These are phyloP conservation scores for Suhomyces wounanorum DNA, from an alignment of 1,139 yeast genomes.

Conservation along the genomic window DNA sequence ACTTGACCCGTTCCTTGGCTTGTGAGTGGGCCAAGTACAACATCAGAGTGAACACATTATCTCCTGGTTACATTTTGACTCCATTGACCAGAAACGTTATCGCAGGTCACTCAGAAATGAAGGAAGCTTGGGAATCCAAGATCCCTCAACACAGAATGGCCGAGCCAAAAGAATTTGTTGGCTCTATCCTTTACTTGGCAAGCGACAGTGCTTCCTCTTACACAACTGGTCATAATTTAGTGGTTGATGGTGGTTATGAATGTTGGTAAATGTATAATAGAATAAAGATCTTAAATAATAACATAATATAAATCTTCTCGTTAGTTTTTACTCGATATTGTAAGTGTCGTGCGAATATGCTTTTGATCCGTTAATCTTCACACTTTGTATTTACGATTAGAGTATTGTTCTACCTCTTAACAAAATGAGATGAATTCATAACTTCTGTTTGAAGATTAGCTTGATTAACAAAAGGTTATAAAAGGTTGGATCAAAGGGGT, in stretches of 20 bases:
- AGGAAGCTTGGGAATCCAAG: conserved; percentile 50
- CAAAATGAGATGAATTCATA: too few species aligned
- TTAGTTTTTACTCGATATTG: neutral
- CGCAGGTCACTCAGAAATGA: conserved; percentile 48
- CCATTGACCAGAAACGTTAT: conserved; percentile 52
- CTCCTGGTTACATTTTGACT: conserved; percentile 52
- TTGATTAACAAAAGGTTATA: too few species aligned
- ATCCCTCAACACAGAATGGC: conserved; percentile 56
- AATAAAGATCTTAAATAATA: neutral
- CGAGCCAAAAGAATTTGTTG: conserved; percentile 53
- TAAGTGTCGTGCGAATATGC: too few species aligned
- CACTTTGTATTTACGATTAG: too few species aligned
- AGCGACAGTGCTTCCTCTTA: conserved; percentile 46
- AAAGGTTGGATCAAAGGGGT: too few species aligned
- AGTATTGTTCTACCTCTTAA: too few species aligned
- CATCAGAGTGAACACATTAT: conserved; percentile 50
- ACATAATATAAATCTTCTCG: neutral
- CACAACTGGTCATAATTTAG: conserved; percentile 54
- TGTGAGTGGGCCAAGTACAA: conserved; percentile 56
- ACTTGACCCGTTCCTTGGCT: conserved; percentile 50
- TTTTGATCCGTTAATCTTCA: too few species aligned
- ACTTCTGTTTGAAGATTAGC: too few species aligned
- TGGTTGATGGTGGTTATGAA: conserved; percentile 51
- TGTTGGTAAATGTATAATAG: conserved; percentile 16
- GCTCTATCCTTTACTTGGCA: conserved; percentile 47